These are phyloP conservation scores for Thelonectria discophora DNA, from an alignment of 2,329 filamentous ascomycete genomes.

Conservation along the genomic window DNA sequence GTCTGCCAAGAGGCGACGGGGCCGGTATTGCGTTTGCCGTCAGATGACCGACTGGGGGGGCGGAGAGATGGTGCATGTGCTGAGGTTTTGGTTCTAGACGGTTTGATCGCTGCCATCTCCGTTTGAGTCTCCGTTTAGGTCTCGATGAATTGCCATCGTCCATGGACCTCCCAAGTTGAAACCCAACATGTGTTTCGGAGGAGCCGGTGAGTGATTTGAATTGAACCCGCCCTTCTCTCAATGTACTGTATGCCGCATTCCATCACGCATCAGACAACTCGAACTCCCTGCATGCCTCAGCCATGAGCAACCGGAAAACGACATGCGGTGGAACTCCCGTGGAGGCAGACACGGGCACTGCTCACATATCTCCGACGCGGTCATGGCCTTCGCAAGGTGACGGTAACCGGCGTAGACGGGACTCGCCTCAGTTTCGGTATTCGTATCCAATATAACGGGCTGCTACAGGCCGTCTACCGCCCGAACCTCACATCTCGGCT, in stretches of 20 bases:
- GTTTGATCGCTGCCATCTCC: not conserved
- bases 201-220: not conserved
- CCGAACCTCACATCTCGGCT: slow-evolving; percentile 35
- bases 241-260: not conserved
- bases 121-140: not conserved
- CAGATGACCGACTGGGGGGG: slow-evolving; percentile 14
- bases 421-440: too few relatives aligned
- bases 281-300: slow-evolving; percentile 7
- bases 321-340: not conserved
- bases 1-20: not conserved
- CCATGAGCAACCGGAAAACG: slow-evolving; percentile 26
- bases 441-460: too few relatives aligned
- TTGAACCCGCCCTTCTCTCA: not conserved
- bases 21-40: slow-evolving; percentile 4
- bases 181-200: not conserved
- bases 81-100: not conserved
- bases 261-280: slow-evolving; percentile 11
- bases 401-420: slow-evolving; percentile 32
- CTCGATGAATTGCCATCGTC: not conserved
- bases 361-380: slow-evolving; percentile 11
- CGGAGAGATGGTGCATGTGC: not conserved
- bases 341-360: not conserved
- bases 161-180: not conserved
- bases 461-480: too few relatives aligned
- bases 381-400: slow-evolving; percentile 29